Base-by-base conservation (phyloP, 495 filamentous ascomycete species). In the Tuber calosporum region DNA sequence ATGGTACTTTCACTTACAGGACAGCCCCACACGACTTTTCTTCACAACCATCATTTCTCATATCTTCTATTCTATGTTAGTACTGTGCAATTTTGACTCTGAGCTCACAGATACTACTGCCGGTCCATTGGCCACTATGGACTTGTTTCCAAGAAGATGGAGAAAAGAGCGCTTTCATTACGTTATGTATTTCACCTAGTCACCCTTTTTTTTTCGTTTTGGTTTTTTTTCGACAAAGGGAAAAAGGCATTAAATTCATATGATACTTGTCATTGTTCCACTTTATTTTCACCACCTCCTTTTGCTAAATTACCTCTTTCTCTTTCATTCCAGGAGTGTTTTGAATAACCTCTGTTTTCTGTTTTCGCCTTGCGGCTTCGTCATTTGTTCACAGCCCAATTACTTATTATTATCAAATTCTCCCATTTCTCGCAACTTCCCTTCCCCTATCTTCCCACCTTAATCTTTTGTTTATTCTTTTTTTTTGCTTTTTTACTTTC, bases 391-490 rank as follows among this genome's bases (percentile, higher is more conserved):
- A 58, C 53, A 34, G 26, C 26, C 15, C 26, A 26, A 30, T 62
- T 13, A 62, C n/a, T 34, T 62, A 62, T 34, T 62, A 62, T 58
- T 30, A 58, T 34, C 53, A 5, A 15, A 30, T 62, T 62, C 26
- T 68, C 75, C 66, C 30, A 42, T 71, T 68, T 77, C 48, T 75
- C 69, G 42, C 40, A 41, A 9, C 20, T 42, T 40, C 48, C 72
- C 77, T n/a, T 42, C 39, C 36, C 34, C 34, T 37, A 74, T 75
- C 70, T 53, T 73, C 40, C 38, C 76, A 53, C 39, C 69, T 78
- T 77, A 72, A 67, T 78, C 43, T 71, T 69, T 72, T 72, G 66
- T 38, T 69, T 48, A 66, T 71, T 34, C 39, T 71, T 71, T 66
- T 62, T 69, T 26, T 37, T 74, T 4, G 62, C 74, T 70, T 68